Base-by-base conservation (phyloP, 345 rosid genomes). In the Pistacia vera region DNA sequence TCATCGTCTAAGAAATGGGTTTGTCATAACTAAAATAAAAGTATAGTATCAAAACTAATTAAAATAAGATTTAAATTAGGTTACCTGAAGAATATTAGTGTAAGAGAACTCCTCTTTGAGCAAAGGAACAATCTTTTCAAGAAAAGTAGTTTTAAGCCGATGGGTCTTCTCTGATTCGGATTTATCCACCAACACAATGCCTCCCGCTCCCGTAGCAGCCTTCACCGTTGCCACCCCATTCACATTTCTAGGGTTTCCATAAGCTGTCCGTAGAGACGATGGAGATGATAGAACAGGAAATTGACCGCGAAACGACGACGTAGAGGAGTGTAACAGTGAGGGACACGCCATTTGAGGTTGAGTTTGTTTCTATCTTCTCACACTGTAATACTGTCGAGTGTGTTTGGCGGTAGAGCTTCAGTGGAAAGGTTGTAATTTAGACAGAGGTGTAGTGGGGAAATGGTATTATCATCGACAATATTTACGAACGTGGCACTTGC, bases 41-140 rank as follows among this genome's bases (percentile, higher is more conserved):
- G 25, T 22, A 22, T 22, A 22, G 25, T 22, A 22, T 22, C 25
- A 22, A 22, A 22, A 22, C 25, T 22, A 41, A 41, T 41, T 7
- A 10, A 16, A 65, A 36, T 30, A 33, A 18, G 11, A 66, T 35
- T 18, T 33, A 22, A 17, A 25, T 25, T n/a, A 11, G 16, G 16
- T 60, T 78, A 91, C 98, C 93, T 93, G 97, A 73, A 83, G 97
- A 79, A 90, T 86, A 72, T 92, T 96, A 13, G 90, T 36, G 88
- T 93, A 96, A 17, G 83, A 82, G 81, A 96, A 96, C 87, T 93
- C 99, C 17, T 93, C 95, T 63, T 83, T 85, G 63, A 93, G 97
- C 68, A 90, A 75, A 71, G 99, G 98, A 56, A 93, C 84, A 54
- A 96, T 91, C 72, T 91, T 93, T 76, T 93, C 97, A 3, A 91